Conservation (phyloP, 371 early-diverging fungal genomes). For the Cokeromyces recurvatus region DNA sequence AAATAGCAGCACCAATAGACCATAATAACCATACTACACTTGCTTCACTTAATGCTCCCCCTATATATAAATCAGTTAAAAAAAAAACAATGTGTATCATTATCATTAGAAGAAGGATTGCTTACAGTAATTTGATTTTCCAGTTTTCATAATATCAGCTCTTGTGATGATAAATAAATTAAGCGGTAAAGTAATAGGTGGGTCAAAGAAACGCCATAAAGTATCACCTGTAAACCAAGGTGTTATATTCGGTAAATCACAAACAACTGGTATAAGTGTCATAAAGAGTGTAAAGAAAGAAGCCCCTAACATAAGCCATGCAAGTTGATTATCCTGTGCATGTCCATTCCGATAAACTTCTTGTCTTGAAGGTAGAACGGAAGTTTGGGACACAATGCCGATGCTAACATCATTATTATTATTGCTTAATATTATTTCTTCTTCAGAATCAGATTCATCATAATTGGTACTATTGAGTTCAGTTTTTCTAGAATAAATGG, state of each 20-base stretch:
- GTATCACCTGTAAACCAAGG: constrained; percentile 40
- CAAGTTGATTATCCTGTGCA: constrained; percentile 21
- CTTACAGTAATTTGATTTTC: constrained; percentile 29
- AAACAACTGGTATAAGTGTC: constrained; percentile 38
- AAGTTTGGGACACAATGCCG: background rate
- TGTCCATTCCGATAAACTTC: constrained; percentile 8
- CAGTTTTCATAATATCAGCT: constrained; percentile 26
- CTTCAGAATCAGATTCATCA: constrained; percentile 16
- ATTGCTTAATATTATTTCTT: background rate
- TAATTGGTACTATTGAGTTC: background rate
- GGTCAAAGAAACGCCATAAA: constrained; percentile 42
- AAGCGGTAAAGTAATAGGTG: constrained; percentile 39
- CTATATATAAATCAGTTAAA: constrained; percentile 8
- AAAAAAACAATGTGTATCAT: background rate
- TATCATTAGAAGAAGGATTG: background rate
- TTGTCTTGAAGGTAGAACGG: background rate
- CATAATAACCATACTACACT: constrained; percentile 36
- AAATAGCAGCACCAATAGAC: constrained; percentile 37
- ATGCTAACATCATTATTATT: background rate
- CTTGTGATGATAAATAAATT: constrained; percentile 36
- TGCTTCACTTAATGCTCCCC: constrained; percentile 26
- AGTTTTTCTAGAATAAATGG: constrained; percentile 19
- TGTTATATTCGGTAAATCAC: constrained; percentile 22
- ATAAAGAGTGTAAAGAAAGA: constrained; percentile 31
- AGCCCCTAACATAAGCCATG: constrained; percentile 29